These are phyloP conservation scores for Tuber magnatum DNA, from an alignment of 495 filamentous ascomycete genomes.

Conservation along the genomic window DNA sequence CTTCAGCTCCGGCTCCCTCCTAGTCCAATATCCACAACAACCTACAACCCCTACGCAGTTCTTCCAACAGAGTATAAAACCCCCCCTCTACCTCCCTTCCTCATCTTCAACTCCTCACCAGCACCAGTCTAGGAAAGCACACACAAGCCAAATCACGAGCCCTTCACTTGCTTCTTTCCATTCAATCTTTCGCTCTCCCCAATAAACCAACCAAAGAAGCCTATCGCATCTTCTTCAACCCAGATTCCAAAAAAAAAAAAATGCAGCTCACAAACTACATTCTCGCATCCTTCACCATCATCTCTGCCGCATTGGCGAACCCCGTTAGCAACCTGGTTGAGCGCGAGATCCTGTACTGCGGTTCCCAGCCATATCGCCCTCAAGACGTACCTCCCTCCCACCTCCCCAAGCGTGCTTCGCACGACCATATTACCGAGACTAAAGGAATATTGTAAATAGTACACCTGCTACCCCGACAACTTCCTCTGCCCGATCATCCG, in stretches of 20 bases:
- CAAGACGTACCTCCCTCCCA: constrained; percentile 8
- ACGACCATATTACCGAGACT: background rate
- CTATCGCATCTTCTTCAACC: background rate
- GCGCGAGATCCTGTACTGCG: constrained; percentile 17
- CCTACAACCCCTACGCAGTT: background rate
- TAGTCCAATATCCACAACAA: background rate
- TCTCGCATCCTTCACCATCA: constrained; percentile 10
- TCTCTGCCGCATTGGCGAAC: constrained; percentile 21
- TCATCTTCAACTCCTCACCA: background rate
- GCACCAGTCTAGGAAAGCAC: background rate
- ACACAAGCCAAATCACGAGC: background rate
- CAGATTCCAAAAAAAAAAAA: constrained; percentile 20
- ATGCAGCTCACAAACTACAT: constrained; percentile 26
- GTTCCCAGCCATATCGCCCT: constrained; percentile 21
- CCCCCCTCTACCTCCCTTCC: constrained; percentile 1
- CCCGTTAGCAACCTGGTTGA: constrained; percentile 13
- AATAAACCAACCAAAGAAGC: background rate
- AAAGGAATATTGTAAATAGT: constrained; percentile 14
- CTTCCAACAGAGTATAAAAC: background rate
- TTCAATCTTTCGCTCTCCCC: background rate
- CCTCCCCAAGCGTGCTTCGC: background rate
- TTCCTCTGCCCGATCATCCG: constrained; percentile 32
- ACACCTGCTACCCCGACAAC: constrained; percentile 33
- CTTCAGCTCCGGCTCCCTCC: background rate
- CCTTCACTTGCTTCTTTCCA: background rate